Evolutionary conservation across 1,284 basidiomycete species (phyloP).

Genomic region (Fistulina hepatica): DNA sequence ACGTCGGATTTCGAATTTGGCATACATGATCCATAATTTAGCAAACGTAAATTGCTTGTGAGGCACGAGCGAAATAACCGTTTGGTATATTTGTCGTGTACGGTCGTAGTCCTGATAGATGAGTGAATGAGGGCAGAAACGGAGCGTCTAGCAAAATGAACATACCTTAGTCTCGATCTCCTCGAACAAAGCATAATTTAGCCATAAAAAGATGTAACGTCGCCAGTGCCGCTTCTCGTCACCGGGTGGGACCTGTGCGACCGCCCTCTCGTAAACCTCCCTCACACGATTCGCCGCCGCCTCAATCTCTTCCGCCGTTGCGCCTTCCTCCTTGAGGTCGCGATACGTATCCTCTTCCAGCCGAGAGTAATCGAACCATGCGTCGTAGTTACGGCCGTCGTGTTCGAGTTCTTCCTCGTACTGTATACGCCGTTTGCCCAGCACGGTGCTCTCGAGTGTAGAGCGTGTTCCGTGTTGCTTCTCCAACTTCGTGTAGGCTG

Average conservation of each 20-base stretch:
- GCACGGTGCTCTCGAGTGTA: conserved; percentile 86
- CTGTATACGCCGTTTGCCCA: conserved; percentile 93
- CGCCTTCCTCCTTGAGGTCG: conserved; percentile 68
- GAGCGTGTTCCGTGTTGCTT: conserved; percentile 92
- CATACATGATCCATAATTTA: conserved; percentile 87
- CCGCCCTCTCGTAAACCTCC: conserved; percentile 93
- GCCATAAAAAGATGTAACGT: conserved; percentile 94
- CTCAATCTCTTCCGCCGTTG: conserved; percentile 54
- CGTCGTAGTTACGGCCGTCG: conserved; percentile 90
- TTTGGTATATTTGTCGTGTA: conserved; percentile 86
- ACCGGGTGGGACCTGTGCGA: conserved; percentile 91
- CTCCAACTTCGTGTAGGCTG: conserved; percentile 94
- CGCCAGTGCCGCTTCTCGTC: conserved; percentile 88
- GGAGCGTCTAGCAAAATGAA: conserved; percentile 1
- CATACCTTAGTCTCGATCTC: conserved; percentile 85
- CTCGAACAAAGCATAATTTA: conserved; percentile 95
- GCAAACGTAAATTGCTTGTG: conserved; percentile 97
- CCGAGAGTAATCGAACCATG: conserved; percentile 95
- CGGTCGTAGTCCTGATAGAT: conserved; percentile 63
- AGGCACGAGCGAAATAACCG: conserved; percentile 80
- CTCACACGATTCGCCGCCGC: conserved; percentile 56
- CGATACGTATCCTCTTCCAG: conserved; percentile 84
- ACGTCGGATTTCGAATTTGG: conserved; percentile 85
- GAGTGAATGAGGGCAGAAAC: conserved; percentile 6
- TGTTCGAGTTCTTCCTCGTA: conserved; percentile 91